These are phyloP conservation scores for Cystobasidiopsis lactophilus DNA, from an alignment of 768 basidiomycete species.

Conservation along the genomic window DNA sequence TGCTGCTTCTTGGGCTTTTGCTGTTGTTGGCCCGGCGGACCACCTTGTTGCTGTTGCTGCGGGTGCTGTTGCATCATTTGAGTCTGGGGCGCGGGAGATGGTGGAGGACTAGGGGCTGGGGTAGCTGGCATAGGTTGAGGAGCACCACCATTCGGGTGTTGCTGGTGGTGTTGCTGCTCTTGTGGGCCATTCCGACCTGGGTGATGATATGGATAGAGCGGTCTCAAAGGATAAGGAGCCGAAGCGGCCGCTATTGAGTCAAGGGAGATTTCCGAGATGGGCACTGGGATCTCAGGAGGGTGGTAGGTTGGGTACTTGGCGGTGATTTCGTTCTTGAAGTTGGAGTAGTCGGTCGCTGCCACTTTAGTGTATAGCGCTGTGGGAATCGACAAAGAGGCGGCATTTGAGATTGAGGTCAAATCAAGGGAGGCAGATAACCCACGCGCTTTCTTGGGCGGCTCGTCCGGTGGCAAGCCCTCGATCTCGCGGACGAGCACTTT, in stretches of 20 bases:
- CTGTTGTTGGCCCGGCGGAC: constrained; percentile 19
- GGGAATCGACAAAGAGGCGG: constrained; percentile 23
- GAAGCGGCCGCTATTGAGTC: constrained; percentile 61
- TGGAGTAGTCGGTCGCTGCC: constrained; percentile 68
- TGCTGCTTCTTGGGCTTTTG: constrained; percentile 88
- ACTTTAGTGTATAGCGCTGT: constrained; percentile 38
- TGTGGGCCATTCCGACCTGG: neutral
- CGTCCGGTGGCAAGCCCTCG: constrained; percentile 39
- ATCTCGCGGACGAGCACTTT: constrained; percentile 71
- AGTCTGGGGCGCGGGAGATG: constrained; percentile 42
- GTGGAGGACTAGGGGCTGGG: constrained; percentile 37
- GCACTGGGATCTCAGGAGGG: constrained; percentile 30
- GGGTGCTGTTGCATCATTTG: constrained; percentile 19
- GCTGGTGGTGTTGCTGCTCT: neutral
- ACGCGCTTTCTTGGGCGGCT: neutral
- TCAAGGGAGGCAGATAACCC: neutral
- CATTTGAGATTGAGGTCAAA: neutral
- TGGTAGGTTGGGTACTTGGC: constrained; percentile 92
- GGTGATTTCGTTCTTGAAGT: constrained; percentile 70
- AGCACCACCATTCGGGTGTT: too few relatives aligned
- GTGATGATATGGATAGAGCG: constrained; percentile 21
- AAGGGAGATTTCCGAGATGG: constrained; percentile 19
- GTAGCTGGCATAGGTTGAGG: constrained; percentile 46
- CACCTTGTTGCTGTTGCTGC: too few relatives aligned
- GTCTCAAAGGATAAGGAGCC: constrained; percentile 75